Evolutionary conservation across 805 yeast species (phyloP), one percentile per base, ranked within the genome.

Genomic region (Yueomyces sp.): DNA sequence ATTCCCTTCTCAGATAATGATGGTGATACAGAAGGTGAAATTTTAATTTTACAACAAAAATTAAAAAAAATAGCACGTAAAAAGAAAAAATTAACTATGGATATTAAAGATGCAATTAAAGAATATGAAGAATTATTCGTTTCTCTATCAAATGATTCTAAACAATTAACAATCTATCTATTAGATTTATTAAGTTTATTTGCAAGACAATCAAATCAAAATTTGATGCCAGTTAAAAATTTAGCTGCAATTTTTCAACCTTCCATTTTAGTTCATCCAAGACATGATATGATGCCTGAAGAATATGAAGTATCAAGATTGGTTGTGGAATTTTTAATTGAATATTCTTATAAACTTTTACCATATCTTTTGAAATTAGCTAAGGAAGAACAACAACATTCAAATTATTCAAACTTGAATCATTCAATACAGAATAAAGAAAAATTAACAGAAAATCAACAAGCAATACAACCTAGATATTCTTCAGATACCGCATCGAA

Each of bases 231-330:
- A 2, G 85, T 95, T 1, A 76, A 86, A 53, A 92, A 92, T 59
- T 67, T 92, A 49, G 95, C 97, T 1, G 95, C 97, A 2, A 85
- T 92, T 45, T 92, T 92, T 66, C 98, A 92, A 65, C 97, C 98
- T 3, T 84, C 95, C n/a, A 78, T 92, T 19, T 68, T 92, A 43
- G 83, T 94, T 7, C 97, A 90, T 60, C 95, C 96, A 4, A 74
- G 73, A 50, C 96, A 92, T 60, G 96, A 88, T 57, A 76, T 90
- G 79, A 76, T 81, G 38, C 96, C 96, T 1, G 85, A 79, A 32
- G 96, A 92, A 62, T 88, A 88, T 64, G 90, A 85, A 9, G 65
- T 86, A 34, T 84, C 95, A 4, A 86, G 88, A 51, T 71, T 78
- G 5, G 95, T 85, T 33, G 81, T 92, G 28, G 94, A 88, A 56